Evolutionary conservation across 2,329 filamentous ascomycete genomes (phyloP).

Genomic region (Ciborinia camelliae): DNA sequence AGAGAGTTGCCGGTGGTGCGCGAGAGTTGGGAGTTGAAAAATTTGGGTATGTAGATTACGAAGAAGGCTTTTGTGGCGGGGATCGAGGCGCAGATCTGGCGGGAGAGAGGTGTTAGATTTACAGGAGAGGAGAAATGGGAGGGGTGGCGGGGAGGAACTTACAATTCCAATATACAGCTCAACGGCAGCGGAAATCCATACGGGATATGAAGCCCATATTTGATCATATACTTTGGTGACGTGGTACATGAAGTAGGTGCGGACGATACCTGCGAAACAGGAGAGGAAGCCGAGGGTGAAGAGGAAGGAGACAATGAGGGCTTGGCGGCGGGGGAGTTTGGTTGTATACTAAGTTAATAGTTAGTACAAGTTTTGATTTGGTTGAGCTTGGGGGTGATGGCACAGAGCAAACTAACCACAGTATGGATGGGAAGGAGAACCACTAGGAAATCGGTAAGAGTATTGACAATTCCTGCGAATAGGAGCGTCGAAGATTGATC

Average conservation of each 20-base stretch:
- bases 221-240: conserved; percentile 37
- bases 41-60: conserved; percentile 38
- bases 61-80: conserved; percentile 46
- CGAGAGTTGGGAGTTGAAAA: conserved; percentile 1
- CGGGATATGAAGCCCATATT: conserved; percentile 40
- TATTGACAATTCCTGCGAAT: conserved; percentile 56
- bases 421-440: conserved; percentile 48
- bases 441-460: conserved; percentile 55
- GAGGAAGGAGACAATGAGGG: conserved; percentile 45
- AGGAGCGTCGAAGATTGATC: conserved; percentile 51
- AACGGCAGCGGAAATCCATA: conserved; percentile 40
- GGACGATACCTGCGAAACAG: conserved; percentile 40
- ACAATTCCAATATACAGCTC: conserved; percentile 44
- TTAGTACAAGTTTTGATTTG: not conserved
- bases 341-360: conserved; percentile 42
- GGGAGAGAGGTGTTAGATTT: not conserved
- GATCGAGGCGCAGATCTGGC: conserved; percentile 44
- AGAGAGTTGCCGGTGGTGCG: not conserved
- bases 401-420: conserved; percentile 9
- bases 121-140: too few species aligned
- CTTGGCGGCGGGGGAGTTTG: conserved; percentile 47
- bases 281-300: conserved; percentile 51
- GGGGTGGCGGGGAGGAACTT: not conserved
- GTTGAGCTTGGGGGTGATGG: not conserved
- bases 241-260: conserved; percentile 41